phyloP scores from a whole-genome alignment of 2,329 filamentous ascomycete genomes.

The Diatrype stigma region DNA sequence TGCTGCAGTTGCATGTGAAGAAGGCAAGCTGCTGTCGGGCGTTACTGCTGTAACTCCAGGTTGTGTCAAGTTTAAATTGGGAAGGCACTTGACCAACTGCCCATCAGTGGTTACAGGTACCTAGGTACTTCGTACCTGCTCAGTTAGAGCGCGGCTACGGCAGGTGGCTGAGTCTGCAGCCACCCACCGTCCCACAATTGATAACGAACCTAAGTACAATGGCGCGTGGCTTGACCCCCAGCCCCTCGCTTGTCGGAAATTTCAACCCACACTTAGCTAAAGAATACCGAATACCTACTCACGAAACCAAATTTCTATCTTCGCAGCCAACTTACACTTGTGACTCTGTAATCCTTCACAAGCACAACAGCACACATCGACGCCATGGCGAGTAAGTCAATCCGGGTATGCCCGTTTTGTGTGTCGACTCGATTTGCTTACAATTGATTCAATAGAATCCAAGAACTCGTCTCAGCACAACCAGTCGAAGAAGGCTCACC shows the following conservation, averaged over 20 bases:
- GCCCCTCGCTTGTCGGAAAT: constrained; percentile 27
- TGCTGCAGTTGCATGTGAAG: too few species aligned
- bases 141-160: too few species aligned
- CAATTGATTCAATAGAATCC: constrained; percentile 63
- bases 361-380: constrained; percentile 27
- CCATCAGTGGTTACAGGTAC: too few species aligned
- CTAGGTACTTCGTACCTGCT: too few species aligned
- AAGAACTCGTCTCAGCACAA: constrained; percentile 99
- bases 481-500: constrained; percentile 97
- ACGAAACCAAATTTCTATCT: constrained; percentile 17
- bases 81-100: too few species aligned
- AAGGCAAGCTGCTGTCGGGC: too few species aligned
- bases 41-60: too few species aligned
- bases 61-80: too few species aligned
- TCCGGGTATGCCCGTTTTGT: neutral
- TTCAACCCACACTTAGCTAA: constrained; percentile 27
- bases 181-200: neutral
- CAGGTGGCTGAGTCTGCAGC: neutral
- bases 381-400: constrained; percentile 67
- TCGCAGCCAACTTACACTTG: constrained; percentile 16
- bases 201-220: neutral
- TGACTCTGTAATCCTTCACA: constrained; percentile 17
- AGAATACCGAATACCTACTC: constrained; percentile 21
- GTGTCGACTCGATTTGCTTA: constrained; percentile 21
- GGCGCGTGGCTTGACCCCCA: constrained; percentile 18